Evolutionary conservation across 2,329 filamentous ascomycete species (phyloP).

Genomic region (Penicillium sp.): DNA sequence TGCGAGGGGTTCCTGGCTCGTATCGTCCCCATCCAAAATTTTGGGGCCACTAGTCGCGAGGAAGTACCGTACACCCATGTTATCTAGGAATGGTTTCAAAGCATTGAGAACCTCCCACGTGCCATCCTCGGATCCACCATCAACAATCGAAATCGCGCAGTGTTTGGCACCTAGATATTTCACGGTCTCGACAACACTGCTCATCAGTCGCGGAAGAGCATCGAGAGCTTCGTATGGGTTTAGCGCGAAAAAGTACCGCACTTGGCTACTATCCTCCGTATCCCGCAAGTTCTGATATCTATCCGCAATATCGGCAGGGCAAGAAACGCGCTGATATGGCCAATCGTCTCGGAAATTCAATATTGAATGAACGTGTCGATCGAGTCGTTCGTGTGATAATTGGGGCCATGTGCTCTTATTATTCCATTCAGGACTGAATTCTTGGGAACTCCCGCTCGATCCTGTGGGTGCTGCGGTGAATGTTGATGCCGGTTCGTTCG

Average conservation of each 20-base stretch:
- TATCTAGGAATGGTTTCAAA: conserved; percentile 43
- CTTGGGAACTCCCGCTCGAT: not conserved
- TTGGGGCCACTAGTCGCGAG: conserved; percentile 32
- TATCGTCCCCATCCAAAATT: not conserved
- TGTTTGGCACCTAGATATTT: conserved; percentile 52
- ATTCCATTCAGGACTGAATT: conserved; percentile 4
- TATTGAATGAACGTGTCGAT: conserved; percentile 3
- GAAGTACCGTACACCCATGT: conserved; percentile 23
- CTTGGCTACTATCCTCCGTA: not conserved
- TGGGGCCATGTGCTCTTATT: conserved; percentile 6
- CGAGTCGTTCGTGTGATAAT: conserved; percentile 1
- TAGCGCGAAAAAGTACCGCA: conserved; percentile 54
- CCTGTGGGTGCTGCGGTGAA: not conserved
- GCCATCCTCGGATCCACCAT: conserved; percentile 57
- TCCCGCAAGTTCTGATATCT: conserved; percentile 4
- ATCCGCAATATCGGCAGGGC: conserved; percentile 1
- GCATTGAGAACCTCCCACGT: conserved; percentile 52
- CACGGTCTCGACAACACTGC: conserved; percentile 53
- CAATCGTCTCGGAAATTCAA: conserved; percentile 4
- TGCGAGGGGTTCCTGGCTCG: not conserved
- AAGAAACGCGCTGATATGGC: not conserved
- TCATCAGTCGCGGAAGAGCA: conserved; percentile 54
- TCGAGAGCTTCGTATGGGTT: conserved; percentile 49
- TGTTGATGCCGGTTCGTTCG: not conserved
- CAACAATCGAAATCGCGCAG: conserved; percentile 57